These are phyloP conservation scores for Talaromyces sp. DNA, from an alignment of 2,329 filamentous ascomycete genomes.

Conservation along the genomic window DNA sequence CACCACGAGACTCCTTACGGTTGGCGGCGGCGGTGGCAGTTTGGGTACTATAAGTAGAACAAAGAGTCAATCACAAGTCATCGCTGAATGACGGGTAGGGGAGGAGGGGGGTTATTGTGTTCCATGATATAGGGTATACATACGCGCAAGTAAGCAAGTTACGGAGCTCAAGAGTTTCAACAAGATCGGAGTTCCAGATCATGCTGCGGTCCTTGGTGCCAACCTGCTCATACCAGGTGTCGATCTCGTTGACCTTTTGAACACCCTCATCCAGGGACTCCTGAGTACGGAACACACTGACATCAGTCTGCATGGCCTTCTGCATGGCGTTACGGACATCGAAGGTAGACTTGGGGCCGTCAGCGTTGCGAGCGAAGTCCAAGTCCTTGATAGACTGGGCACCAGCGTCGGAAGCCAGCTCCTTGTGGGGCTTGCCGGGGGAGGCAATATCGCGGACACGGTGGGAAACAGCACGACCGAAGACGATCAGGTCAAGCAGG, in stretches of 20 bases:
- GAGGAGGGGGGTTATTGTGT: background rate
- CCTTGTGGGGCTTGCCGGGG: slow-evolving; percentile 77
- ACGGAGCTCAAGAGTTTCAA: slow-evolving; percentile 92
- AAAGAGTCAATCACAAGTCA: background rate
- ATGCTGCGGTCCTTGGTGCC: slow-evolving; percentile 98
- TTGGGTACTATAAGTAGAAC: slow-evolving; percentile 65
- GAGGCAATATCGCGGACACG: slow-evolving; percentile 93
- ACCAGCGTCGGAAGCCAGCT: slow-evolving; percentile 81
- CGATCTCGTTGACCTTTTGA: slow-evolving; percentile 80
- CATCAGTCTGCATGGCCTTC: slow-evolving; percentile 97
- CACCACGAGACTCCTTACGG: slow-evolving; percentile 95
- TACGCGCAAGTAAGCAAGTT: slow-evolving; percentile 97
- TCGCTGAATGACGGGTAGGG: background rate
- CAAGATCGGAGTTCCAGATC: slow-evolving; percentile 99
- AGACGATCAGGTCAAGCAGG: slow-evolving; percentile 94
- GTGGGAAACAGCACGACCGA: slow-evolving; percentile 95
- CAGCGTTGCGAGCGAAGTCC: slow-evolving; percentile 80
- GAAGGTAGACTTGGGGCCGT: slow-evolving; percentile 82
- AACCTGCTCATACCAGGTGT: slow-evolving; percentile 76
- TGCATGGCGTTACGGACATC: slow-evolving; percentile 93
- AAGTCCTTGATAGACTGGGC: slow-evolving; percentile 83
- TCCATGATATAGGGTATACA: slow-evolving; percentile 46
- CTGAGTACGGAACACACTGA: slow-evolving; percentile 94
- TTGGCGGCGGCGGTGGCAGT: slow-evolving; percentile 88
- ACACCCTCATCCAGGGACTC: slow-evolving; percentile 94